Evolutionary conservation across 116 monocot genomes (phyloP).

Genomic region (Dioscorea cayenensis): DNA sequence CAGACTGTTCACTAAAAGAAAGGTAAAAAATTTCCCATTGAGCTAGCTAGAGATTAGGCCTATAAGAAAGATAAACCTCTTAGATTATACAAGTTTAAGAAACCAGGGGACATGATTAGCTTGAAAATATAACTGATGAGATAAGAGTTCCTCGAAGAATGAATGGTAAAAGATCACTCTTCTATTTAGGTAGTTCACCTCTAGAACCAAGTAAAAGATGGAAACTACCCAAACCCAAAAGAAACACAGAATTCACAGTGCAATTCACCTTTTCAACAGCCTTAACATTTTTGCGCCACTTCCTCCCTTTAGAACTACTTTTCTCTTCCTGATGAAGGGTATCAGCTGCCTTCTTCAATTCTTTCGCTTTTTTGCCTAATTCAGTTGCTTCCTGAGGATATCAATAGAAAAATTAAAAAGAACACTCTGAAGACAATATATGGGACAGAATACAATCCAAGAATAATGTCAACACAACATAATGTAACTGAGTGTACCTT

Average conservation of each 20-base stretch:
- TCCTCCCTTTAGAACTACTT: slow-evolving; percentile 79
- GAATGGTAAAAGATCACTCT: no score
- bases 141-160: no score
- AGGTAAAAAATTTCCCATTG: no score
- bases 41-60: no score
- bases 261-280: slow-evolving; percentile 71
- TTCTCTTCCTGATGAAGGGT: slow-evolving; percentile 87
- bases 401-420: slow-evolving; percentile 5
- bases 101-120: no score
- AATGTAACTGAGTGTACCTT: slow-evolving; percentile 43
- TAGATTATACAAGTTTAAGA: no score
- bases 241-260: background rate
- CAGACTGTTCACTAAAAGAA: no score
- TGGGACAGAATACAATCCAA: background rate
- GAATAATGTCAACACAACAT: background rate
- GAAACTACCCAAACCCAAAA: no score
- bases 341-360: slow-evolving; percentile 90
- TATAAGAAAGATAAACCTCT: no score
- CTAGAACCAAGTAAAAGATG: no score
- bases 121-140: no score
- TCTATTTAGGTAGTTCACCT: no score
- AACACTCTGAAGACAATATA: background rate
- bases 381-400: slow-evolving; percentile 90
- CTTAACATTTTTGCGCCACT: slow-evolving; percentile 99
- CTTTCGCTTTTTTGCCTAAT: slow-evolving; percentile 87